Evolutionary conservation across 2,329 filamentous ascomycete genomes (phyloP).

Genomic region (Apiospora rasikravindrae): DNA sequence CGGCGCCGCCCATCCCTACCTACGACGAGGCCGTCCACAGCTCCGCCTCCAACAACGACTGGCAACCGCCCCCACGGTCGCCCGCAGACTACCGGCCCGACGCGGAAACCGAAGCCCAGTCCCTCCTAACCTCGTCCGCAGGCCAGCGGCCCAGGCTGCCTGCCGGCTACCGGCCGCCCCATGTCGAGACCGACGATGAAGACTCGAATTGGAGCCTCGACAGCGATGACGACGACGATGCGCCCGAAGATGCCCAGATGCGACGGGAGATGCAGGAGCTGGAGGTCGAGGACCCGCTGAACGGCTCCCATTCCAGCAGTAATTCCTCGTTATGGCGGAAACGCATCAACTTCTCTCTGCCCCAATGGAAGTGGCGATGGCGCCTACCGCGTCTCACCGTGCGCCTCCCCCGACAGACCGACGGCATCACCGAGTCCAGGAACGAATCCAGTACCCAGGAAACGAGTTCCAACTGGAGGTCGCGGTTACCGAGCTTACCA

Average conservation of each 20-base stretch:
- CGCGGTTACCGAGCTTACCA: constrained; percentile 34
- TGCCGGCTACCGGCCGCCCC: constrained; percentile 76
- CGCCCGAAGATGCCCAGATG: constrained; percentile 67
- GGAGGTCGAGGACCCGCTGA: constrained; percentile 75
- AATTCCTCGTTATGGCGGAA: constrained; percentile 54
- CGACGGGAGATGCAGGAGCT: constrained; percentile 87
- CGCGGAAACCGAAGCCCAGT: constrained; percentile 77
- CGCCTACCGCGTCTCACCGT: constrained; percentile 57
- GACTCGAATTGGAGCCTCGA: constrained; percentile 53
- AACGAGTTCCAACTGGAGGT: constrained; percentile 30
- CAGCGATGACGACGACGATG: constrained; percentile 43
- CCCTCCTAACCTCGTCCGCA: constrained; percentile 66
- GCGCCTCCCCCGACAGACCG: constrained; percentile 49
- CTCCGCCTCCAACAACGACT: constrained; percentile 52
- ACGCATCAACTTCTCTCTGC: constrained; percentile 58
- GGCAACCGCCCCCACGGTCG: constrained; percentile 65
- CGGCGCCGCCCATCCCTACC: constrained; percentile 77
- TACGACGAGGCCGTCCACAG: constrained; percentile 82
- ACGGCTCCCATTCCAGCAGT: constrained; percentile 38
- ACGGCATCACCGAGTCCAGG: constrained; percentile 31
- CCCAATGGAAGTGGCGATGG: constrained; percentile 61
- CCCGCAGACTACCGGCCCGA: constrained; percentile 65
- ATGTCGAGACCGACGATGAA: constrained; percentile 66
- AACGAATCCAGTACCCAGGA: constrained; percentile 24
- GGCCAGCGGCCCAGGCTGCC: constrained; percentile 45